Evolutionary conservation across 495 filamentous ascomycete species (phyloP), one percentile per base, ranked within the genome.

Genomic region (Penicillium riverlandense): DNA sequence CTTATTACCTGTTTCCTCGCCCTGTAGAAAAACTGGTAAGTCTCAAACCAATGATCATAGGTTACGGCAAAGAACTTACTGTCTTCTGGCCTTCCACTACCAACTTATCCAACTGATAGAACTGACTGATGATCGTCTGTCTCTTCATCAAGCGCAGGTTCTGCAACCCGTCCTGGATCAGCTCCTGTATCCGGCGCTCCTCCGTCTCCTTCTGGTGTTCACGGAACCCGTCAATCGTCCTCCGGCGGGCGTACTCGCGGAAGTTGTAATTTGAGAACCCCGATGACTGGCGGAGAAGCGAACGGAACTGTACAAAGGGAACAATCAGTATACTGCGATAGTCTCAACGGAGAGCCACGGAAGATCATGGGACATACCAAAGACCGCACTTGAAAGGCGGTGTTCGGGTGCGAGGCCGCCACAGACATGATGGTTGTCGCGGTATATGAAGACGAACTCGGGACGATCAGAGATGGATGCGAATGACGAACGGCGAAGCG

Each of bases 201-300:
- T 86, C 78, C 10, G 76, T 72, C 47, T 71, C 70, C 43, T 74
- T 75, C 44, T 74, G 62, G 59, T 94, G 76, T 63, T 91, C 90
- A 44, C 86, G 78, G 62, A 98, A 98, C 8, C 86, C 79, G 71
- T 96, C 92, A 55, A 72, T 72, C 54, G 92, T 91, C 58, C 92
- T 78, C 45, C 94, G 82, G 61, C 79, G 86, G 28, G 94, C 90
- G 68, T 96, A 98, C 55, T 97, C 91, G 60, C 92, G 80, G 76
- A 96, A 98, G 65, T 96, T 97, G 75, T 96, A 98, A 48, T 83
- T 76, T 41, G 90, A 80, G 65, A 97, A 98, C 53, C 94, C 86
- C 40, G 79, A 76, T 12, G 87, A 82, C 65, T 90, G 85, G 29
- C 92, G 87, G 53, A 96, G 74, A 48, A 98, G 76, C 48, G 90